Percentiles rank a stretch among this genome's conserved stretches.
phyloP scores from a whole-genome alignment of 2,329 filamentous ascomycete genomes.

The Alternaria sp. region DNA sequence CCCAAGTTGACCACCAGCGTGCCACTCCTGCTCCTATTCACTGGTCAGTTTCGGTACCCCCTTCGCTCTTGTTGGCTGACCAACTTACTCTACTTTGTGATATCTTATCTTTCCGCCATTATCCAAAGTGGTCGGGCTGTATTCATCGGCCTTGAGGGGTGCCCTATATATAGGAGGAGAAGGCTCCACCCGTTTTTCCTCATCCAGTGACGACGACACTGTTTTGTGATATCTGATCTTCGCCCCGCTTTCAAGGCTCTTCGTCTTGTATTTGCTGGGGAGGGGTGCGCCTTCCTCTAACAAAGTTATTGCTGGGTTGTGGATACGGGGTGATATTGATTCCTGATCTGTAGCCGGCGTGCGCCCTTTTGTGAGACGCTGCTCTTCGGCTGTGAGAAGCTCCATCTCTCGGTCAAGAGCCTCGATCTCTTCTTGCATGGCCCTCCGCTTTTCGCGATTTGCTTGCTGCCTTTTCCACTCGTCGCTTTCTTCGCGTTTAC shows the following conservation, averaged over 20 bases:
- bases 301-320: background rate
- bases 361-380: background rate
- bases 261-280: background rate
- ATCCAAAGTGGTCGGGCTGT: background rate
- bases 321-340: background rate
- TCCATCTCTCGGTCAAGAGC: constrained; percentile 24
- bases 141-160: background rate
- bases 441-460: constrained; percentile 9
- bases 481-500: background rate
- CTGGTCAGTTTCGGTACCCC: background rate
- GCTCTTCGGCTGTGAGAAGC: constrained; percentile 19
- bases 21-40: background rate
- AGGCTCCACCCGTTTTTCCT: background rate
- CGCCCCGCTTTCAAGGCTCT: background rate
- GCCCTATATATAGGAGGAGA: background rate
- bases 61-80: background rate
- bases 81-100: background rate
- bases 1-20: background rate
- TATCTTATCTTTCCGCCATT: background rate
- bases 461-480: background rate
- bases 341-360: background rate
- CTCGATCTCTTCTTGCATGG: constrained; percentile 23
- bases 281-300: background rate
- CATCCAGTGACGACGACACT: background rate
- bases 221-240: background rate